A percentile compares a stretch with the other conserved stretches of the same genome.
These are phyloP conservation scores for Cystobasidiaceae sp. DNA, from an alignment of 1,284 basidiomycete species.

Conservation along the genomic window DNA sequence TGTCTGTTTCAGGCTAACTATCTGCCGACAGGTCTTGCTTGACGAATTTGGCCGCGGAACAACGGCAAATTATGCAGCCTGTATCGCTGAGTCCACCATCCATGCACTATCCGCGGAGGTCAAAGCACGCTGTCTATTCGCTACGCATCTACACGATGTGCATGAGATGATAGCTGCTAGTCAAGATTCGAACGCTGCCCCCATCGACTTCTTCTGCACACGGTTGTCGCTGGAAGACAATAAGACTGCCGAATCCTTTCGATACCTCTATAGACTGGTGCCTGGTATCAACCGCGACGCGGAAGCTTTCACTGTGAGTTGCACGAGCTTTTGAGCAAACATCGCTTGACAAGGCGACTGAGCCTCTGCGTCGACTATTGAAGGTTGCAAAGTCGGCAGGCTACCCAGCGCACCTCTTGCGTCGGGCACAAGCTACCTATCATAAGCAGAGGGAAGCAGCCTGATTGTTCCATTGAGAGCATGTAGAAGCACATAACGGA, in stretches of 20 bases:
- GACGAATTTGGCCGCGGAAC: slow-evolving; percentile 96
- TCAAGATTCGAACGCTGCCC: slow-evolving; percentile 47
- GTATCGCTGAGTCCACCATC: slow-evolving; percentile 86
- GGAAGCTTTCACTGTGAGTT: slow-evolving; percentile 22
- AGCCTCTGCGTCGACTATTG: neutral
- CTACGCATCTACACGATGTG: slow-evolving; percentile 94
- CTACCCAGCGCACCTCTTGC: slow-evolving; percentile 17
- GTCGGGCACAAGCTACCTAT: slow-evolving; percentile 3
- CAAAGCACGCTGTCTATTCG: slow-evolving; percentile 77
- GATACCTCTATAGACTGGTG: slow-evolving; percentile 26
- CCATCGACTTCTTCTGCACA: slow-evolving; percentile 77
- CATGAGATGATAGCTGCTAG: slow-evolving; percentile 66
- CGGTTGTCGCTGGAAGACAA: slow-evolving; percentile 62
- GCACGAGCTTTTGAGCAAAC: neutral
- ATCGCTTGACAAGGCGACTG: neutral
- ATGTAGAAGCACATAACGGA: slow-evolving; percentile 1
- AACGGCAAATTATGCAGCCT: slow-evolving; percentile 81
- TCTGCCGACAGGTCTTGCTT: slow-evolving; percentile 78
- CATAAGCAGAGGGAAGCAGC: slow-evolving; percentile 16
- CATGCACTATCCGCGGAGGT: slow-evolving; percentile 73
- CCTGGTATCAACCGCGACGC: slow-evolving; percentile 30
- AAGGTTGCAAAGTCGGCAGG: slow-evolving; percentile 30
- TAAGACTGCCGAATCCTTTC: neutral
- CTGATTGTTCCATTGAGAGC: no score
- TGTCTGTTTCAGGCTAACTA: neutral